A percentile compares a stretch with the other conserved stretches of the same genome.
phyloP scores from a whole-genome alignment of 164 flowering plant species.

The Warburgia ugandensis region DNA sequence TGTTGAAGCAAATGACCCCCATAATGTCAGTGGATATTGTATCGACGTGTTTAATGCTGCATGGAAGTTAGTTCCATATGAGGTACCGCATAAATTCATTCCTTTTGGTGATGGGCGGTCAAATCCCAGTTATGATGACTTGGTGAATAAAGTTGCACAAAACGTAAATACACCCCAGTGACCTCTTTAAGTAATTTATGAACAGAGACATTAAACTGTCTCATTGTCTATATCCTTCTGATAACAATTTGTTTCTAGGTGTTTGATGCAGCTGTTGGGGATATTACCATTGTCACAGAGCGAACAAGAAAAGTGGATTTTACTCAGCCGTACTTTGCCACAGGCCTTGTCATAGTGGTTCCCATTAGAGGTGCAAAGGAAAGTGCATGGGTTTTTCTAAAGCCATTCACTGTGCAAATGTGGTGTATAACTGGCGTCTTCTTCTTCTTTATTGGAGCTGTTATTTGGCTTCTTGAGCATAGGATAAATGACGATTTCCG shows the following conservation, averaged over 20 bases:
- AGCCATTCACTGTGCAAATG: constrained; percentile 66
- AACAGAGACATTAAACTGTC: too few relatives aligned
- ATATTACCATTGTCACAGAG: constrained; percentile 62
- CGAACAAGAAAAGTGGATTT: constrained; percentile 67
- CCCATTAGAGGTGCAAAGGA: constrained; percentile 31
- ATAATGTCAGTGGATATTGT: constrained; percentile 47
- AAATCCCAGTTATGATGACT: constrained; percentile 54
- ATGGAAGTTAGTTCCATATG: constrained; percentile 44
- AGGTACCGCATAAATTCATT: constrained; percentile 39
- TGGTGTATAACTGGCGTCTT: constrained; percentile 64
- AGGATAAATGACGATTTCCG: constrained; percentile 66
- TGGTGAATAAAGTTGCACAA: constrained; percentile 44
- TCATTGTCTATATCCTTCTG: too few relatives aligned
- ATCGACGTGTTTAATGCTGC: constrained; percentile 67
- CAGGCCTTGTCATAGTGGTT: constrained; percentile 71
- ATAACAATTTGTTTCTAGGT: constrained; percentile 36
- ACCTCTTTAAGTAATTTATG: too few relatives aligned
- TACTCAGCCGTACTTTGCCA: constrained; percentile 64
- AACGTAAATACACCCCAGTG: constrained; percentile 62
- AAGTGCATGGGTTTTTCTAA: constrained; percentile 74
- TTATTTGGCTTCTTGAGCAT: constrained; percentile 85
- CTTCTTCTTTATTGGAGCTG: constrained; percentile 55
- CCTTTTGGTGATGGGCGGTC: constrained; percentile 54
- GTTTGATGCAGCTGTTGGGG: constrained; percentile 80
- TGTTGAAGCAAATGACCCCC: constrained; percentile 24